Evolutionary conservation across 2,329 filamentous ascomycete species (phyloP), one percentile per base, ranked within the genome.

Genomic region (Didymosphaeria variabile): DNA sequence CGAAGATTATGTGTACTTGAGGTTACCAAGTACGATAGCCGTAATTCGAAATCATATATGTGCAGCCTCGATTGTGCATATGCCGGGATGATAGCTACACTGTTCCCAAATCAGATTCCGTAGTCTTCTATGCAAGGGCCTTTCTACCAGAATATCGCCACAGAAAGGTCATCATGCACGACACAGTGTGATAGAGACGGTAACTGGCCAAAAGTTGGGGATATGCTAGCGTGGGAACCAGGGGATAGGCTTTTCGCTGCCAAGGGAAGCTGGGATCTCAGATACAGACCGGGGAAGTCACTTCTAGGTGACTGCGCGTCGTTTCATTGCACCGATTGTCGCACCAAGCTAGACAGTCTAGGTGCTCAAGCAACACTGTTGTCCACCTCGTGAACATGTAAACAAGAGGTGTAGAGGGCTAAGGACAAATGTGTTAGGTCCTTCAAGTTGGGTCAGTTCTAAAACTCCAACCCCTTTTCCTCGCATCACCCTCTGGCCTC

Each of bases 1-100:
- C 34, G 54, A 15, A 59, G 50, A 10, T 73, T 71, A 31, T 61
- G 58, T 2, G 64, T 69, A 7, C 67, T 66, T 0, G 71, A 73
- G 50, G 63, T 71, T 4, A 12, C 54, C 13, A 31, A 61, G 5
- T 54, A 61, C 10, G 65, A 64, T 4, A 10, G 29, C 3, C 60
- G 66, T 13, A 69, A 70, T 21, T 60, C 62, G 0, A 63, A 54
- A 9, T 61, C 62, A 2, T 63, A 68, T 42, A 46, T 65, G 2
- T 65, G 31, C 46, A 65, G 54, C 15, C 45, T 66, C 1, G 64
- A 62, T 2, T 65, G 63, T 34, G 63, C 65, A 1, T 63, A 55
- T 38, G n/a, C 62, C 5, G 63, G 66, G 15, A 60, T 67, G 9
- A 23, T 15, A n/a, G 52, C 29, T 5, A 23, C 52, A 34, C 1